Conservation (phyloP, 768 basidiomycete species). For the Galerina sulciceps region DNA sequence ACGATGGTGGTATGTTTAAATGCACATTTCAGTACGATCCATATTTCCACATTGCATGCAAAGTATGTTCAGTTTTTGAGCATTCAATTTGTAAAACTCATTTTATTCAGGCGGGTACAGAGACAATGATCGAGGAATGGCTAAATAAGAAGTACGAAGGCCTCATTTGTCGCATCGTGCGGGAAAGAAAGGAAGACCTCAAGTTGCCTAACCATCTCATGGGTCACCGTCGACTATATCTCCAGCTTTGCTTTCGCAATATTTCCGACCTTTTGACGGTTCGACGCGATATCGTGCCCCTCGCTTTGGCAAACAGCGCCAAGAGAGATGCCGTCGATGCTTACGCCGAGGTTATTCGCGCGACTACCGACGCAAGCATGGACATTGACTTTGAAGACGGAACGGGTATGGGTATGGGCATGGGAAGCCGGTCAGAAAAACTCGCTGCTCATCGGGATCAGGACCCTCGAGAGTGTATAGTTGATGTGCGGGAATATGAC, state of each 20-base stretch:
- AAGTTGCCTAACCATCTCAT: conserved; percentile 95
- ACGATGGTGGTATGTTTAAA: conserved; percentile 97
- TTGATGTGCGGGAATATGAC: conserved; percentile 96
- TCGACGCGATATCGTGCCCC: conserved; percentile 85
- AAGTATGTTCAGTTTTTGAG: conserved; percentile 54
- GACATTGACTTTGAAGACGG: conserved; percentile 75
- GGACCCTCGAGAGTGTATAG: conserved; percentile 90
- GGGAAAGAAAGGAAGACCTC: conserved; percentile 91
- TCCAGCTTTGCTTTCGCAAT: conserved; percentile 90
- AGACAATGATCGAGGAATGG: conserved; percentile 94
- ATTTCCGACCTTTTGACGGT: conserved; percentile 90
- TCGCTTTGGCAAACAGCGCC: conserved; percentile 88
- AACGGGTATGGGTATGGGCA: conserved; percentile 45
- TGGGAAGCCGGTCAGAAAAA: conserved; percentile 36
- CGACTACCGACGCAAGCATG: conserved; percentile 69
- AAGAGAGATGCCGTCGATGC: conserved; percentile 96
- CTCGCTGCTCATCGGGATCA: conserved; percentile 50
- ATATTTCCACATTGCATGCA: conserved; percentile 92
- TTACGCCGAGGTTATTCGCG: conserved; percentile 93
- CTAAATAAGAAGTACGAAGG: conserved; percentile 93
- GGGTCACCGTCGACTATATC: conserved; percentile 88
- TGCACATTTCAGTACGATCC: conserved; percentile 92
- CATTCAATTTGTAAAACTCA: neutral
- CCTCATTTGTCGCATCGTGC: conserved; percentile 73
- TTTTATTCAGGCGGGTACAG: conserved; percentile 70